Evolutionary conservation across 139 green algal species (phyloP).

Genomic region (Deuterostichococcus epilithicus): DNA sequence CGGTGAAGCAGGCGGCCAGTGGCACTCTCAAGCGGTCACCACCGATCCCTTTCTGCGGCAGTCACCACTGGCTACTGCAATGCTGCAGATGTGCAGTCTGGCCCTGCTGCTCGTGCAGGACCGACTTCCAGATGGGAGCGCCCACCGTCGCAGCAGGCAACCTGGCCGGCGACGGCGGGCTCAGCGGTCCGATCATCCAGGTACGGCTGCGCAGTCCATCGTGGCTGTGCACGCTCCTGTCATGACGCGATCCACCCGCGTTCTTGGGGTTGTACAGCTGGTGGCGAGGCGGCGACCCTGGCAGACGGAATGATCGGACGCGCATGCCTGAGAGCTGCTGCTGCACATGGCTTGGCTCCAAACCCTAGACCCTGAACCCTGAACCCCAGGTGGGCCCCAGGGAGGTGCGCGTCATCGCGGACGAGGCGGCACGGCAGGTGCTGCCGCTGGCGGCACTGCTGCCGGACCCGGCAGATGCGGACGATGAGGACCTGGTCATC

Average conservation of each 20-base stretch:
- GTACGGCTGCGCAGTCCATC: too few species aligned
- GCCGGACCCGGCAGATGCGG: background rate
- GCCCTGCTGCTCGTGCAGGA: slow-evolving; percentile 5
- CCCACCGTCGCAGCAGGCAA: slow-evolving; percentile 71
- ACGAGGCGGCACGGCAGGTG: slow-evolving; percentile 31
- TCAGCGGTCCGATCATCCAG: background rate
- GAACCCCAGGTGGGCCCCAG: slow-evolving; percentile 45
- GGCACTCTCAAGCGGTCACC: too few species aligned
- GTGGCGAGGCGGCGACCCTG: background rate
- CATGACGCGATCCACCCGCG: too few species aligned
- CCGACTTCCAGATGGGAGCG: slow-evolving; percentile 41
- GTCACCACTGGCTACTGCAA: background rate
- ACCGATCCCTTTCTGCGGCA: background rate
- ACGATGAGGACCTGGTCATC: slow-evolving; percentile 23
- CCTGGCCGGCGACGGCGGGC: slow-evolving; percentile 46
- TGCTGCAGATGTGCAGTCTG: background rate
- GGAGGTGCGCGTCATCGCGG: slow-evolving; percentile 55
- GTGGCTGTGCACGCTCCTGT: too few species aligned
- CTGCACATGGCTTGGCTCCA: background rate
- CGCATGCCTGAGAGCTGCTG: background rate
- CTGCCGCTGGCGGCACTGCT: slow-evolving; percentile 43
- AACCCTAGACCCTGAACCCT: background rate
- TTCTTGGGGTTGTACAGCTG: slow-evolving; percentile 54
- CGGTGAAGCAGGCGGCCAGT: too few species aligned
- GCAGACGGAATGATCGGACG: background rate